These are phyloP conservation scores for Xylaria intraflava DNA, from an alignment of 495 filamentous ascomycete genomes.

Conservation along the genomic window DNA sequence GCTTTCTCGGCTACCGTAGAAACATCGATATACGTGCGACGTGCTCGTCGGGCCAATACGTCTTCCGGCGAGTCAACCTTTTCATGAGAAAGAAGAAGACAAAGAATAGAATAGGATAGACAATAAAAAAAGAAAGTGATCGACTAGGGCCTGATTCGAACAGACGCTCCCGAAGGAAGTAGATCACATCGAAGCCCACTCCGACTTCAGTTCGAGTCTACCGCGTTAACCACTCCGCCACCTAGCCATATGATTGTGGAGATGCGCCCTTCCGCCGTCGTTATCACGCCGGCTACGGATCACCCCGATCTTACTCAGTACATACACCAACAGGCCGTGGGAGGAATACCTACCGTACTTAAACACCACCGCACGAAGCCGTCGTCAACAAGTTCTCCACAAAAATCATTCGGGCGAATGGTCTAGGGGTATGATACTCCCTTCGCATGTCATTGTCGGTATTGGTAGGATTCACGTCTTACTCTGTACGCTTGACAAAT, in stretches of 20 bases:
- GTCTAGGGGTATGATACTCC: constrained; percentile 13
- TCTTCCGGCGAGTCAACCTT: too few relatives aligned
- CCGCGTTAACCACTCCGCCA: constrained; percentile 10
- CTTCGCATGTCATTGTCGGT: not conserved
- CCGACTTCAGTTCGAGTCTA: not conserved
- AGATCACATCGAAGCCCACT: not conserved
- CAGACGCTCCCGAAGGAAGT: constrained; percentile 8
- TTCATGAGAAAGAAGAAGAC: not conserved
- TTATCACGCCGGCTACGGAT: too few relatives aligned
- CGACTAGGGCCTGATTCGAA: constrained; percentile 10
- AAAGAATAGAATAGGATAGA: constrained; percentile 16
- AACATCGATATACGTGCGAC: too few relatives aligned
- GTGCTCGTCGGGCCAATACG: too few relatives aligned
- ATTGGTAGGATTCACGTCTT: too few relatives aligned
- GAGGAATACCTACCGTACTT: too few relatives aligned
- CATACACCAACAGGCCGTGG: too few relatives aligned
- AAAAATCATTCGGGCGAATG: constrained; percentile 1
- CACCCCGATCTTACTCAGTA: too few relatives aligned
- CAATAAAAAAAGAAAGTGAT: not conserved
- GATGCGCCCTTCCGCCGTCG: not conserved
- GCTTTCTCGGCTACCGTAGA: too few relatives aligned
- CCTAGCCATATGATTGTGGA: not conserved
- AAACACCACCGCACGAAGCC: too few relatives aligned
- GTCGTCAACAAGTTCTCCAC: not conserved
- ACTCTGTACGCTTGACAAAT: not conserved